Evolutionary conservation across 768 basidiomycete genomes (phyloP), one percentile per base, ranked within the genome.

Genomic region (Rhodotorula graminis): DNA sequence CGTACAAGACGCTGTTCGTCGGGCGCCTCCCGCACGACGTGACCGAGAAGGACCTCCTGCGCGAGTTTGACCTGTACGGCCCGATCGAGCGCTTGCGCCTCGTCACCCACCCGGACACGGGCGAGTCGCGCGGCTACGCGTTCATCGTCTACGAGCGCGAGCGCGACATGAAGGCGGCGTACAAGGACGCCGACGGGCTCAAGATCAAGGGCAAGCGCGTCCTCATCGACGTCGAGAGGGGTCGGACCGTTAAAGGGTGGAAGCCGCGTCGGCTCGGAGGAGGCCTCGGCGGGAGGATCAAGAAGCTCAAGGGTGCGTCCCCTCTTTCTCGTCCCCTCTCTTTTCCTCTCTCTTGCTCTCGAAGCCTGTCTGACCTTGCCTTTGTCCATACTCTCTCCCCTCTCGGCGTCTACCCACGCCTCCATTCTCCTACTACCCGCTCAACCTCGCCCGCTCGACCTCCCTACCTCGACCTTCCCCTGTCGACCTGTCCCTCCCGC

Each of bases 131-230:
- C 74, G 93, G 93, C 23, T 98, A 97, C 81, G 95, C 95, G 31
- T 99, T 99, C 82, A 86, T 99, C 74, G 93, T 99, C 27, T 99
- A 92, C 76, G 96, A 99, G 80, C 88, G 96, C 44, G 96, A 98
- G 83, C 88, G 94, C 70, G 96, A 99, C 81, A 99, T 99, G 96
- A 98, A 98, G 87, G 94, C 94, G 94, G 75, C 70, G 80, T 99
- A 98, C 86, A 98, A 98, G 83, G 96, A 98, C 81, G 97, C 94
- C 29, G 95, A 98, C 78, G 92, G 93, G 33, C 86, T 99, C 57
- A 91, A 93, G 73, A 92, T 99, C 76, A 91, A 93, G 85, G 92
- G 92, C 79, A 96, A 96, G 81, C 87, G 90, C 77, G 94, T 98
- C 76, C 85, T 98, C 49, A 95, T 99, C 64, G 96, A 99, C 80